Evolutionary conservation across 208 protist genomes (phyloP), one percentile per base, ranked within the genome.

Genomic region (Leishmania amazonensis): DNA sequence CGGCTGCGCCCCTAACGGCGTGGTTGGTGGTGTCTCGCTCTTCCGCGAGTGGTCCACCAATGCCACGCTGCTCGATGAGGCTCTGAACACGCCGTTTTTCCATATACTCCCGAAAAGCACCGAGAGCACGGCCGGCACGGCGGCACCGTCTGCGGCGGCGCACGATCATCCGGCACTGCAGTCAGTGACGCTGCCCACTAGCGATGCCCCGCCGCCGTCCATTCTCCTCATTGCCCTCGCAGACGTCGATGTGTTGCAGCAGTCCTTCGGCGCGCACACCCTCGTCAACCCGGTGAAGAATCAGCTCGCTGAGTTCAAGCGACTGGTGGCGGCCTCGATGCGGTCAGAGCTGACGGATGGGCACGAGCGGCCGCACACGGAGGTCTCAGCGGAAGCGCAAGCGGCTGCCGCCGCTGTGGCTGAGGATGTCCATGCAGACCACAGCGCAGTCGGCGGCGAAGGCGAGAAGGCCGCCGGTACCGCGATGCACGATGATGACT

Each of bases 191-290:
- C 78, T 85, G 57, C 76, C 82, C 19, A 85, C 65, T 45, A 81
- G 40, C 73, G 73, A 51, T 24, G 58, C 83, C 0, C 73, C 87
- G 0, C 49, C 80, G 24, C 83, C 92, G 4, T 84, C 86, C 38
- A 85, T 96, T 68, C 75, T 96, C 58, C 81, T 93, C 58, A 85
- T 93, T 31, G 90, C 89, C 3, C 73, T 84, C n/a, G 83, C 83
- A 21, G 91, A 96, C 72, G 83, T 96, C 72, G 88, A 94, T 31
- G 76, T 71, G 80, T 74, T 96, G 45, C 88, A 87, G 73, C 80
- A 68, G 51, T 92, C 90, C 2, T 90, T 96, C 62, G 75, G 88
- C 53, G 89, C 86, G 4, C 93, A 96, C 79, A 90, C 85, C 19
- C 42, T 78, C 47, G 53, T 83, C 9, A 89, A 86, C 75, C 81